A percentile compares a stretch with the other conserved stretches of the same genome.
Conservation (phyloP, 2,329 filamentous ascomycete genomes). For the Phyllosticta capitalensis region DNA sequence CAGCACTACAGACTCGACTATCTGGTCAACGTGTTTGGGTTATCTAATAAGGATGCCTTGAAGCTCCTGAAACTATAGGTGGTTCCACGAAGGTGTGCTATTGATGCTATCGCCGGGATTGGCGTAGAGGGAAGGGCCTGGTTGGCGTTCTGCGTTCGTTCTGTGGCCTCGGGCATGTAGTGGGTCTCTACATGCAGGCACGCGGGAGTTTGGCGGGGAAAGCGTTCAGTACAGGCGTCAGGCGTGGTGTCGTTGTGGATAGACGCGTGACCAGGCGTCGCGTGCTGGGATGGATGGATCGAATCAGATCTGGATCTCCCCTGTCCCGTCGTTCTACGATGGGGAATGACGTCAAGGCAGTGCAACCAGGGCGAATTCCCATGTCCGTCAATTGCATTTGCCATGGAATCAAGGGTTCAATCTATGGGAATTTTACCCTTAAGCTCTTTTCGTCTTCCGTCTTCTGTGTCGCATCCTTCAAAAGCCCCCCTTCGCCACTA, state of each 20-base stretch:
- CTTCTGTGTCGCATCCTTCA: neutral
- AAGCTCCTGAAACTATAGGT: slow-evolving; percentile 8
- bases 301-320: neutral
- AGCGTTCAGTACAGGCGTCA: neutral
- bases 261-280: neutral
- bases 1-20: slow-evolving; percentile 49
- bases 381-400: neutral
- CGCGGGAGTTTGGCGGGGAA: neutral
- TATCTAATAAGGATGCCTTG: slow-evolving; percentile 43
- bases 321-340: neutral
- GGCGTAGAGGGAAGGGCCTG: neutral
- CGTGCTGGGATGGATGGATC: neutral
- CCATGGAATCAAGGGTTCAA: neutral
- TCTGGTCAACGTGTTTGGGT: slow-evolving; percentile 52
- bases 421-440: neutral
- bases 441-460: neutral
- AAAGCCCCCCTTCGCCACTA: neutral
- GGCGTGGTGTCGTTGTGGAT: neutral
- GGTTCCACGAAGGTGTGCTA: neutral
- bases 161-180: too few relatives aligned
- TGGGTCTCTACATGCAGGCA: too few relatives aligned
- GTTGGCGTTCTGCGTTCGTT: neutral
- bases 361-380: neutral
- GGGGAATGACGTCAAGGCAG: neutral
- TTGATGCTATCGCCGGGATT: neutral